Evolutionary conservation across 805 yeast genomes (phyloP), one percentile per base, ranked within the genome.

Genomic region (Yarrowia sp.): DNA sequence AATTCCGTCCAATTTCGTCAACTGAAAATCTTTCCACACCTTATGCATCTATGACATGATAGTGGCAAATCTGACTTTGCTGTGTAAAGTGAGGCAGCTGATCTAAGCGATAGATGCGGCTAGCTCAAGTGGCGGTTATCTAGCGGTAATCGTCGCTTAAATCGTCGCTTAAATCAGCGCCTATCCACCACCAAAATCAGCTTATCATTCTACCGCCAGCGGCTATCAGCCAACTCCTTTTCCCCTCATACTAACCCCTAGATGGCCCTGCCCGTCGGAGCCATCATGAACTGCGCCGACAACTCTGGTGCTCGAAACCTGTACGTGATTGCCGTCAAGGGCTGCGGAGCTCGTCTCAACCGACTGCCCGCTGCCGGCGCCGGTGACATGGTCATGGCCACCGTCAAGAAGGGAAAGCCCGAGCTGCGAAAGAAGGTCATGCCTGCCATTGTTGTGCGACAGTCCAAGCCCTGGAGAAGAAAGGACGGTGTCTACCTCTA

Each of bases 371-470:
- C 99, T 81, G 99, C 98, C 79, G 92, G 98, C 80, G 94, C 95
- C 79, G 99, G 99, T 88, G 99, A 96, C 86, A 79, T 79, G 81
- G 81, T 79, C 72, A 78, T 80, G 82, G 84, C 99, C 80, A 95
- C 99, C 79, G 99, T 95, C 83, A 95, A 95, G 92, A 95, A 96
- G 87, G 99, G 99, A 91, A 95, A 95, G 92, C 99, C 99, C 84
- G 99, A 95, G 87, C 92, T 95, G 84, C 93, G 99, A 90, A 95
- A 95, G 97, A 95, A 95, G 89, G 98, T 95, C 79, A 93, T 96
- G 97, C 99, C 98, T 84, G 99, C 99, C 79, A 92, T 95, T 79
- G 98, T 95, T 81, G 90, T 95, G 76, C 94, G 99, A 87, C 99
- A 95, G 88, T 86, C 99, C 76, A 94, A 93, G 88, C 92, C 99